Evolutionary conservation across 805 yeast genomes (phyloP).

Genomic region (Cyberlindnera mycetangii): DNA sequence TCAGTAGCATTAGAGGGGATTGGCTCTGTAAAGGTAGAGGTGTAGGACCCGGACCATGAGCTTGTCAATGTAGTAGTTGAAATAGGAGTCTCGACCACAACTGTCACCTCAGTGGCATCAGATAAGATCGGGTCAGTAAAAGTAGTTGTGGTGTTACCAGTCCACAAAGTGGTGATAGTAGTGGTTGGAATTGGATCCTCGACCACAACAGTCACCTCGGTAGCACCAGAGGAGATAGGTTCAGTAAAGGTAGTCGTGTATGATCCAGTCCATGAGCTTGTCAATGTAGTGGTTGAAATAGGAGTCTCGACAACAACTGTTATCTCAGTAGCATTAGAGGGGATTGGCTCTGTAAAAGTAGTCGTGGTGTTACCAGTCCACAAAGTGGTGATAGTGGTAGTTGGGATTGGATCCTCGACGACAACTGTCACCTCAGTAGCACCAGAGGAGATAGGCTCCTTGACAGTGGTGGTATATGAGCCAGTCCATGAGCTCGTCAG

Average conservation of each 20-base stretch:
- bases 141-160: background rate
- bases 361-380: slow-evolving; percentile 8
- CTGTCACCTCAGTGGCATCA: background rate
- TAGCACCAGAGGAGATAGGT: background rate
- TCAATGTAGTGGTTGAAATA: background rate
- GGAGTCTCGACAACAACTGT: slow-evolving; percentile 1
- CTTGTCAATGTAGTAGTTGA: background rate
- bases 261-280: background rate
- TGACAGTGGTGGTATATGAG: background rate
- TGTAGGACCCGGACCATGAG: slow-evolving; percentile 15
- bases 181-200: background rate
- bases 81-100: background rate
- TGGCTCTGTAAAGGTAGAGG: slow-evolving; percentile 14
- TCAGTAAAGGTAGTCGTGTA: too few relatives aligned
- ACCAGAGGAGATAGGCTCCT: slow-evolving; percentile 1
- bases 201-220: background rate
- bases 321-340: background rate
- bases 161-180: background rate
- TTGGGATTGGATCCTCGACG: background rate
- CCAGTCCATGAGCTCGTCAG: slow-evolving; percentile 3
- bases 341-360: slow-evolving; percentile 3
- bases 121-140: background rate
- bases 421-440: background rate
- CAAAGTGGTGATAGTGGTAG: background rate
- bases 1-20: slow-evolving; percentile 7